These are phyloP conservation scores for Penicillium argentinense DNA, from an alignment of 495 filamentous ascomycete species.

Conservation along the genomic window DNA sequence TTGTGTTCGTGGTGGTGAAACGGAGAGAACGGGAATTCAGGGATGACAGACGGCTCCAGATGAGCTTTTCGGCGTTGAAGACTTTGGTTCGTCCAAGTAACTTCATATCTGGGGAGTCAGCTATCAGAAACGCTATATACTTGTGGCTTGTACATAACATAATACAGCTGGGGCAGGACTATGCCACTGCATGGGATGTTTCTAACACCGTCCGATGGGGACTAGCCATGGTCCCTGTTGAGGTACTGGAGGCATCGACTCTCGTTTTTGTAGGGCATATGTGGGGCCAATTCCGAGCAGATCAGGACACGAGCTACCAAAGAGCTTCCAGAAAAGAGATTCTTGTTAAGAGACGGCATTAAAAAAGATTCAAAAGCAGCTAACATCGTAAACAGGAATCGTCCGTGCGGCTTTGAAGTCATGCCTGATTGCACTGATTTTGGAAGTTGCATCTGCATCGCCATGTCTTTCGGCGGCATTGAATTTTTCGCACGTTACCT, in stretches of 20 bases:
- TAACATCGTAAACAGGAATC: too few species aligned
- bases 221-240: slow-evolving; percentile 72
- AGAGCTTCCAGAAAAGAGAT: slow-evolving; percentile 35
- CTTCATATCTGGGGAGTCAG: slow-evolving; percentile 50
- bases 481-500: slow-evolving; percentile 61
- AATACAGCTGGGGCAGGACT: slow-evolving; percentile 58
- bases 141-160: slow-evolving; percentile 69
- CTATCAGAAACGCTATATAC: slow-evolving; percentile 67
- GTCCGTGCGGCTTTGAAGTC: slow-evolving; percentile 56
- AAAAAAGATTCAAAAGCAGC: too few species aligned
- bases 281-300: slow-evolving; percentile 61
- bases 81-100: background rate
- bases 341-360: background rate
- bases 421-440: slow-evolving; percentile 44
- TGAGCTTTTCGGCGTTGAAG: background rate
- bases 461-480: slow-evolving; percentile 59
- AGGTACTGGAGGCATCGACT: slow-evolving; percentile 63
- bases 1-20: slow-evolving; percentile 44
- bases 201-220: slow-evolving; percentile 80
- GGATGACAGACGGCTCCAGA: background rate
- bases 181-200: slow-evolving; percentile 73
- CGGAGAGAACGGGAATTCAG: background rate
- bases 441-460: slow-evolving; percentile 64
- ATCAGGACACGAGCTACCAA: slow-evolving; percentile 34
- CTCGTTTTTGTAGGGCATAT: slow-evolving; percentile 66